Conservation (phyloP, 1,139 yeast genomes). For the Blastobotrys buckinghamii region DNA sequence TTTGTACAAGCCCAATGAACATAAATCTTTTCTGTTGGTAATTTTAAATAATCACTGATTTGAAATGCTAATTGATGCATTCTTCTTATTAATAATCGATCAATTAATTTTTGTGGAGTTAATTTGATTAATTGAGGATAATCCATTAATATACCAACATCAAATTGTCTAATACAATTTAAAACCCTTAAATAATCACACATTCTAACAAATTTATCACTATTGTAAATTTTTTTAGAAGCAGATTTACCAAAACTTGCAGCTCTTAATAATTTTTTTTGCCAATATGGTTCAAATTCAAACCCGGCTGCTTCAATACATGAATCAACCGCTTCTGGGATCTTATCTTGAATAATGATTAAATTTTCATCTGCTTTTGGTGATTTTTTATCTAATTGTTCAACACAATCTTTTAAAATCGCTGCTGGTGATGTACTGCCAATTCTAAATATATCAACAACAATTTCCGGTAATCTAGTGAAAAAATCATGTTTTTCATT, state of each 20-base stretch:
- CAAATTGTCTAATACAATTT: conserved; percentile 58
- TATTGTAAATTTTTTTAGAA: conserved; percentile 45
- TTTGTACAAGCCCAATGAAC: conserved; percentile 80
- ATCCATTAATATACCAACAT: conserved; percentile 67
- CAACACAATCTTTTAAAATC: conserved; percentile 74
- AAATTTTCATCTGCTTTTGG: conserved; percentile 83
- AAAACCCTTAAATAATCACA: conserved; percentile 59
- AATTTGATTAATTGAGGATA: conserved; percentile 42
- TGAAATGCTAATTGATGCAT: conserved; percentile 60
- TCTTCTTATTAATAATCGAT: conserved; percentile 54
- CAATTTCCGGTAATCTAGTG: conserved; percentile 53
- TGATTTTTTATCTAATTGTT: conserved; percentile 60
- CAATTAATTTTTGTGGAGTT: conserved; percentile 44
- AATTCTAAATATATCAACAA: conserved; percentile 62
- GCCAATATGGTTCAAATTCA: conserved; percentile 74
- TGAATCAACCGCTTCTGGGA: conserved; percentile 59
- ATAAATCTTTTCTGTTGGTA: conserved; percentile 54
- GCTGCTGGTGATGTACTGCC: conserved; percentile 86
- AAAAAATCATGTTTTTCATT: conserved; percentile 55
- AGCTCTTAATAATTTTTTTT: conserved; percentile 70
- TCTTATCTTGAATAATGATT: conserved; percentile 43
- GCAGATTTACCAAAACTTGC: conserved; percentile 84
- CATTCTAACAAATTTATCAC: conserved; percentile 55
- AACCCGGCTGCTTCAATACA: conserved; percentile 73
- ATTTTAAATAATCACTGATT: conserved; percentile 47